These are phyloP conservation scores for Phialophora verrucosa DNA, from an alignment of 2,329 filamentous ascomycete species.

Conservation along the genomic window DNA sequence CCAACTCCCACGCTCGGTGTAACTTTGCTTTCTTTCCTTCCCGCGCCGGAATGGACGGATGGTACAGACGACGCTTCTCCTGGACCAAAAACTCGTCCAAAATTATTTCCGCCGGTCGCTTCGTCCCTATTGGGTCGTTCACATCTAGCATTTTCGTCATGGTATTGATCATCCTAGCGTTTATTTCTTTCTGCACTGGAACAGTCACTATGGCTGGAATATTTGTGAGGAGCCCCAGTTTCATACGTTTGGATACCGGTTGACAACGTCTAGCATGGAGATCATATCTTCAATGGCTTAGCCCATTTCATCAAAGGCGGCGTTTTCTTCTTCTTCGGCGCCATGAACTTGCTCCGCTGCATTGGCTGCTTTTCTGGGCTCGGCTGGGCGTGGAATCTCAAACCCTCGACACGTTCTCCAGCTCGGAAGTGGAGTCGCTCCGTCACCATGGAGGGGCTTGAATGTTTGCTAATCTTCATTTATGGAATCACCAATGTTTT, in stretches of 20 bases:
- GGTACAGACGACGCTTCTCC: no score
- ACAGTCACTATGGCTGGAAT: conserved; percentile 79
- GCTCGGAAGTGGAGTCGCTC: background rate
- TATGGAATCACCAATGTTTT: conserved; percentile 92
- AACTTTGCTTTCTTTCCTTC: no score
- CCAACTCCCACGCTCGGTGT: no score
- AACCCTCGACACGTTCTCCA: conserved; percentile 48
- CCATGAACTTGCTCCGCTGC: conserved; percentile 87
- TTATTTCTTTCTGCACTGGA: conserved; percentile 73
- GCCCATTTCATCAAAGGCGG: conserved; percentile 95
- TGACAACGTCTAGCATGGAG: conserved; percentile 47
- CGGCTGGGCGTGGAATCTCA: conserved; percentile 96
- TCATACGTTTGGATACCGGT: background rate
- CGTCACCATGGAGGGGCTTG: conserved; percentile 83
- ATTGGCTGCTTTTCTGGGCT: conserved; percentile 86
- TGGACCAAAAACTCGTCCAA: conserved; percentile 60
- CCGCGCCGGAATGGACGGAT: no score
- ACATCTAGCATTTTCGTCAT: no score
- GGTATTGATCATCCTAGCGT: conserved; percentile 65
- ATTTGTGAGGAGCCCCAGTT: conserved; percentile 67
- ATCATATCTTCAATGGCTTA: conserved; percentile 77
- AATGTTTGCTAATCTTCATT: conserved; percentile 86
- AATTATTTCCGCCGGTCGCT: conserved; percentile 70
- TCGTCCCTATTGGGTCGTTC: conserved; percentile 66
- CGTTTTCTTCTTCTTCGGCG: conserved; percentile 91